A percentile compares a stretch with the other conserved stretches of the same genome.
These are phyloP conservation scores for Dendryphion nanum DNA, from an alignment of 2,329 filamentous ascomycete species.

Conservation along the genomic window DNA sequence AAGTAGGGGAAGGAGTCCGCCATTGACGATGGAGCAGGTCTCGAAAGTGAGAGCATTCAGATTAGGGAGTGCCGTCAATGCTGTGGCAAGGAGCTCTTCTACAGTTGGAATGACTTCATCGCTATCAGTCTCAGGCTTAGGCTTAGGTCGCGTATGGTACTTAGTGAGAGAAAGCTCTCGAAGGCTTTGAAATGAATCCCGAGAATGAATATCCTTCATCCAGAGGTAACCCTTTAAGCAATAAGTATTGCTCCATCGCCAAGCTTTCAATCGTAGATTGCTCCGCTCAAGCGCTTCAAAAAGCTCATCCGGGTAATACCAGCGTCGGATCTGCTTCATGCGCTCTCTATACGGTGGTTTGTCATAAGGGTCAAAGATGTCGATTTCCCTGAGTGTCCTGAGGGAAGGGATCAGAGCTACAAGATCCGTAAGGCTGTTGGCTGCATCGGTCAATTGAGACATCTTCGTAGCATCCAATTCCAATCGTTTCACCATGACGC, in stretches of 20 bases:
- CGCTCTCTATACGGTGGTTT: conserved; percentile 63
- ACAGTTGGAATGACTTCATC: conserved; percentile 21
- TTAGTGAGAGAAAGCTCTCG: conserved; percentile 36
- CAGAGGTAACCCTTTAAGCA: conserved; percentile 33
- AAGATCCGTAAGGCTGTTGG: conserved; percentile 56
- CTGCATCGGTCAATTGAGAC: conserved; percentile 54
- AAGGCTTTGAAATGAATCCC: conserved; percentile 37
- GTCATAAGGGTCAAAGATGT: conserved; percentile 70
- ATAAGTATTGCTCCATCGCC: conserved; percentile 58
- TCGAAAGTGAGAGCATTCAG: conserved; percentile 71
- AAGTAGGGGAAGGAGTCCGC: conserved; percentile 65
- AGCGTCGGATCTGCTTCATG: conserved; percentile 53
- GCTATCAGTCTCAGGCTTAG: conserved; percentile 13
- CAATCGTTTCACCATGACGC: conserved; percentile 67
- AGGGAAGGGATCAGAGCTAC: conserved; percentile 60
- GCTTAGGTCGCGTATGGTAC: conserved; percentile 23
- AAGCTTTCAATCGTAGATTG: conserved; percentile 47
- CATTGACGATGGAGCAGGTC: conserved; percentile 70
- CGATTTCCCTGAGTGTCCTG: conserved; percentile 66
- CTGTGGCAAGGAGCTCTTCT: conserved; percentile 47
- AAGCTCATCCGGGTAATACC: conserved; percentile 66
- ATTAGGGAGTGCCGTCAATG: conserved; percentile 58
- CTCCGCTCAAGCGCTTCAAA: conserved; percentile 61
- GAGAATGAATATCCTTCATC: conserved; percentile 48
- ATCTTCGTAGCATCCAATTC: conserved; percentile 65